Evolutionary conservation across 2,329 filamentous ascomycete genomes (phyloP).

Genomic region (Nemania sp.): DNA sequence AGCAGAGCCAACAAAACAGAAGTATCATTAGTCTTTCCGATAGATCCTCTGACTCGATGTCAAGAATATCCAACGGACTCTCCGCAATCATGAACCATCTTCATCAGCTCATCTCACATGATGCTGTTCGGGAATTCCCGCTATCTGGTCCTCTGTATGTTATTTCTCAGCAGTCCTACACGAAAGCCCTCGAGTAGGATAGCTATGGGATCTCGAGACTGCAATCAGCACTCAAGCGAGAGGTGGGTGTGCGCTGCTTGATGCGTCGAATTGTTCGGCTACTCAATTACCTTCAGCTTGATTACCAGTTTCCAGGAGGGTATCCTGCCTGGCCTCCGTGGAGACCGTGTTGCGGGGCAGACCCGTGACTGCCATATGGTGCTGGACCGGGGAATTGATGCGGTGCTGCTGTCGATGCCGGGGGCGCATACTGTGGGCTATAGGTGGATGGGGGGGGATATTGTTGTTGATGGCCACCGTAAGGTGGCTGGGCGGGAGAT

Average conservation of each 20-base stretch:
- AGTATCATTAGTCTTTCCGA: constrained; percentile 42
- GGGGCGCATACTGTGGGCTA: constrained; percentile 32
- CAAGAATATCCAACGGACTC: constrained; percentile 24
- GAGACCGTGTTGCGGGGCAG: constrained; percentile 36
- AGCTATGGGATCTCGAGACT: not conserved
- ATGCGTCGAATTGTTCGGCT: not conserved
- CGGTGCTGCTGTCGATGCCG: constrained; percentile 30
- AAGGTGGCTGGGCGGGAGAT: constrained; percentile 34
- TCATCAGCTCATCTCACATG: constrained; percentile 22
- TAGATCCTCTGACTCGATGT: constrained; percentile 29
- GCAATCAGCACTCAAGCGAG: not conserved
- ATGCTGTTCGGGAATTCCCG: constrained; percentile 6
- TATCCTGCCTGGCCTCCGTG: constrained; percentile 41
- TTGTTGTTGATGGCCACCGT: constrained; percentile 37
- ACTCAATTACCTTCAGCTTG: not conserved
- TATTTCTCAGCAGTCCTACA: constrained; percentile 6
- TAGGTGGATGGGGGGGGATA: constrained; percentile 39
- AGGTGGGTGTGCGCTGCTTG: not conserved
- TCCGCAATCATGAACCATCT: constrained; percentile 30
- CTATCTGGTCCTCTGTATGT: not conserved
- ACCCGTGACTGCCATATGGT: constrained; percentile 35
- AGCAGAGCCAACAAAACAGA: constrained; percentile 36
- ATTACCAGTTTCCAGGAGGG: constrained; percentile 40
- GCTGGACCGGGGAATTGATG: constrained; percentile 36
- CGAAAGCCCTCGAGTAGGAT: not conserved